These are phyloP conservation scores for Tetracladium setigerum DNA, from an alignment of 495 filamentous ascomycete genomes.

Conservation along the genomic window DNA sequence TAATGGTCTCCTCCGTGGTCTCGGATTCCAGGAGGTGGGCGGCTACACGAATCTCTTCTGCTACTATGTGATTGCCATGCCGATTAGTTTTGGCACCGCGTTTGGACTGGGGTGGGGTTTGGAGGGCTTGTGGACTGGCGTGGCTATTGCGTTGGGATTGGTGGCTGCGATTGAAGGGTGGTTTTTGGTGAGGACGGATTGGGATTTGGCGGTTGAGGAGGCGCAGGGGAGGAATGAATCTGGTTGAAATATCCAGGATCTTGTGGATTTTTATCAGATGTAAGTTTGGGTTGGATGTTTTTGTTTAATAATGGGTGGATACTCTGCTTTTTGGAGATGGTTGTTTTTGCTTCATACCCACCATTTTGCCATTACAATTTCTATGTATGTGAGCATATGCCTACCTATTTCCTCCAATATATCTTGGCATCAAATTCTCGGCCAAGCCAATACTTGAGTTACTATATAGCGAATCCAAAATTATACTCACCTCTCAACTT, in stretches of 20 bases:
- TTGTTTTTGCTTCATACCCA: no score
- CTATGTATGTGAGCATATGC: no score
- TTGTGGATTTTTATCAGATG: no score
- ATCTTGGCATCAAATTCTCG: no score
- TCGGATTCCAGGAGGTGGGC: conserved; percentile 80
- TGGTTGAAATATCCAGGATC: conserved; percentile 30
- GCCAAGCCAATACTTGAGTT: no score
- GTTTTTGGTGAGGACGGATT: conserved; percentile 60
- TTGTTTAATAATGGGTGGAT: no score
- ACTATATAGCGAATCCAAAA: no score
- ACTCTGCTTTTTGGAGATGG: no score
- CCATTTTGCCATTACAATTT: no score
- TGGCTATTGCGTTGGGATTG: conserved; percentile 59
- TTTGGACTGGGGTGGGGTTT: conserved; percentile 70
- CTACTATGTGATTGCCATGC: conserved; percentile 82
- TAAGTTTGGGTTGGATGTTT: no score
- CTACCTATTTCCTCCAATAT: no score
- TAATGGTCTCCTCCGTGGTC: conserved; percentile 76
- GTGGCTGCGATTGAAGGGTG: conserved; percentile 58
- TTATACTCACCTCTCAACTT: no score
- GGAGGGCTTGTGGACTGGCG: conserved; percentile 74
- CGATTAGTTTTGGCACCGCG: conserved; percentile 67
- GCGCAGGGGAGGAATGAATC: conserved; percentile 59
- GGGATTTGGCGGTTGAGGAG: conserved; percentile 67
- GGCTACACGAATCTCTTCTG: conserved; percentile 78